Evolutionary conservation across 139 green algal species (phyloP).

Genomic region (Chlorella sp.): DNA sequence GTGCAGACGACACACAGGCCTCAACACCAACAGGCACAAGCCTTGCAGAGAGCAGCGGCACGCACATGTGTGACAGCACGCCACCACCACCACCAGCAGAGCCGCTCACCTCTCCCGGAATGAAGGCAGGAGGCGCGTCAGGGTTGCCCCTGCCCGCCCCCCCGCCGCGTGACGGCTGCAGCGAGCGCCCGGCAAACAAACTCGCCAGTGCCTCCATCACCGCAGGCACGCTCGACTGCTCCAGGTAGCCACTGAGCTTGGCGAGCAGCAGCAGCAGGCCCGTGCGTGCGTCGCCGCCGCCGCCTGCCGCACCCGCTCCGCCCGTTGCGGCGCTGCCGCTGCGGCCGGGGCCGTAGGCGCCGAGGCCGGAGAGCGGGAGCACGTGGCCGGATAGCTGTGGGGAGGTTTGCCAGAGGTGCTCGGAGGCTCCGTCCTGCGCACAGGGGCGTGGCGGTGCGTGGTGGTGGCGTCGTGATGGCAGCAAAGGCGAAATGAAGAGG

Average conservation of each 20-base stretch:
- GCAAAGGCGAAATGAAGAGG: no score
- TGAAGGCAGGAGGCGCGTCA: constrained; percentile 1
- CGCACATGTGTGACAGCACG: no score
- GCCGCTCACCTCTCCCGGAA: constrained; percentile 5
- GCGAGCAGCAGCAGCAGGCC: constrained; percentile 65
- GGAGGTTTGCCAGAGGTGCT: no score
- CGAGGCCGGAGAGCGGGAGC: constrained; percentile 30
- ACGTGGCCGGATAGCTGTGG: no score
- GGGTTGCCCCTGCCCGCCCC: constrained; percentile 15
- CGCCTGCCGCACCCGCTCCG: not conserved
- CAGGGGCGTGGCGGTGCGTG: no score
- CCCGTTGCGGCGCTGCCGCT: not conserved
- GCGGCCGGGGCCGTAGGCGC: not conserved
- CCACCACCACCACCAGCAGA: no score
- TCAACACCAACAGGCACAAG: no score
- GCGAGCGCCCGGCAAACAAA: constrained; percentile 19
- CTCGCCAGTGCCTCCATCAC: constrained; percentile 59
- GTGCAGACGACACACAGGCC: no score
- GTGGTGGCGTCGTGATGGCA: no score
- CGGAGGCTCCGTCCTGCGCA: no score
- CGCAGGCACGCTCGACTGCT: constrained; percentile 44
- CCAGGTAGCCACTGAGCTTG: constrained; percentile 54
- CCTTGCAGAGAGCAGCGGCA: no score
- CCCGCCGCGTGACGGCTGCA: constrained; percentile 42
- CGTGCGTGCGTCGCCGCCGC: not conserved